These are phyloP conservation scores for Castanospermum australe DNA, from an alignment of 306 rosid genomes.

Conservation along the genomic window DNA sequence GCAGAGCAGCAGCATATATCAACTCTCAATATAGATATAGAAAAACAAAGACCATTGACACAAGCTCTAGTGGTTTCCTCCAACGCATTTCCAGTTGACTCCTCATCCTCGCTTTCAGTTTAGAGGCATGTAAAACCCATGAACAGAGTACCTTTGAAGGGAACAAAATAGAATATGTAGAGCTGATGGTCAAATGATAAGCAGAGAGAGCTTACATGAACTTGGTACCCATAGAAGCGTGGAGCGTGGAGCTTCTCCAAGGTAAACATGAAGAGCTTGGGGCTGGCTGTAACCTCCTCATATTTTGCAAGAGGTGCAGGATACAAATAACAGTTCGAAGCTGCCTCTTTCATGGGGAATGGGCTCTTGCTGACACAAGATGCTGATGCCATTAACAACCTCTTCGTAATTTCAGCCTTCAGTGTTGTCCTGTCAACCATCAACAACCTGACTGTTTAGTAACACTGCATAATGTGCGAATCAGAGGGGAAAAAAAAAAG, in stretches of 20 bases:
- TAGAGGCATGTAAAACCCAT: too few species aligned
- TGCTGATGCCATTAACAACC: constrained; percentile 54
- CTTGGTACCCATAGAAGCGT: constrained; percentile 71
- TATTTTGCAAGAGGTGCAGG: constrained; percentile 59
- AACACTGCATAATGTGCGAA: constrained; percentile 14
- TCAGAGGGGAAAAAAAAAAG: background rate
- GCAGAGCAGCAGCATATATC: background rate
- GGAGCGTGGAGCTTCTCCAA: constrained; percentile 77
- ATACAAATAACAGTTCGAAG: constrained; percentile 36
- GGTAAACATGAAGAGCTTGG: constrained; percentile 56
- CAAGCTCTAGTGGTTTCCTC: background rate
- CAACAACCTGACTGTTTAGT: constrained; percentile 8
- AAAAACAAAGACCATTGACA: background rate
- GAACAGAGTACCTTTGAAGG: too few species aligned
- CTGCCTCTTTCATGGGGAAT: constrained; percentile 37
- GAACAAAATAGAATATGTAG: background rate
- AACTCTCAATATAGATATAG: background rate
- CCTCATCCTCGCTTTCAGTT: background rate
- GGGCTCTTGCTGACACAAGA: constrained; percentile 43
- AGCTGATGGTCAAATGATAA: background rate
- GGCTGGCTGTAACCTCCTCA: constrained; percentile 56
- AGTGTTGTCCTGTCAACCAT: constrained; percentile 13
- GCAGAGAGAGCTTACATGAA: constrained; percentile 56
- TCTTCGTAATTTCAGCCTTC: background rate
- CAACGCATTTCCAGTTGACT: background rate